phyloP scores from a whole-genome alignment of 2,329 filamentous ascomycete species.

The Rhinocladiella mackenziei region DNA sequence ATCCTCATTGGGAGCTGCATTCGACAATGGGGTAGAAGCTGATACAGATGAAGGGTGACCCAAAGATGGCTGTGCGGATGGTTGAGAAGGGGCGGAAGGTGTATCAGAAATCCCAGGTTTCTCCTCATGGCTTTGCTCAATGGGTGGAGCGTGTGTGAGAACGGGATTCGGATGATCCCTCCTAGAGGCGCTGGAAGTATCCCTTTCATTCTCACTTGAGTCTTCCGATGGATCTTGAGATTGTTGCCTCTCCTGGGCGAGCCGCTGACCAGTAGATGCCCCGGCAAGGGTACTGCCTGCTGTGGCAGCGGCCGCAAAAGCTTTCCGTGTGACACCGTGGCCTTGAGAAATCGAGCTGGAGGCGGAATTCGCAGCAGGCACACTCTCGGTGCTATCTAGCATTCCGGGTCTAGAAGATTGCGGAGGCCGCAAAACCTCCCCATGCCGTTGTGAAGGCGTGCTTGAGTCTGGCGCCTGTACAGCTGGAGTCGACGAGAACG shows the following conservation, averaged over 20 bases:
- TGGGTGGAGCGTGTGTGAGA: conserved; percentile 30
- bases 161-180: conserved; percentile 42
- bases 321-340: conserved; percentile 16
- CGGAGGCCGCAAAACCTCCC: conserved; percentile 4
- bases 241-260: conserved; percentile 33
- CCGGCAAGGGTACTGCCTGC: conserved; percentile 49
- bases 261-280: conserved; percentile 37
- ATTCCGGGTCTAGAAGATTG: conserved; percentile 6
- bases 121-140: not conserved
- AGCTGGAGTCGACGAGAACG: conserved; percentile 37
- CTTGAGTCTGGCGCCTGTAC: conserved; percentile 8
- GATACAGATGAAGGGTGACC: conserved; percentile 1
- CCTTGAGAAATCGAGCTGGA: conserved; percentile 3
- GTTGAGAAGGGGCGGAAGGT: not conserved
- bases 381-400: conserved; percentile 24
- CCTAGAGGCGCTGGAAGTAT: conserved; percentile 35
- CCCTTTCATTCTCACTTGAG: conserved; percentile 34
- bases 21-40: conserved; percentile 5
- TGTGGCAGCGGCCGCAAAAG: conserved; percentile 44
- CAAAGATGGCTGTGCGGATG: not conserved
- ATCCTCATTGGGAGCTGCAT: conserved; percentile 3
- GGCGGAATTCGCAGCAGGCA: conserved; percentile 26
- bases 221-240: conserved; percentile 18
- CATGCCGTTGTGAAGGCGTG: conserved; percentile 4
- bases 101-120: not conserved